Evolutionary conservation across 805 yeast genomes (phyloP).

Genomic region (Candida ponderosae): DNA sequence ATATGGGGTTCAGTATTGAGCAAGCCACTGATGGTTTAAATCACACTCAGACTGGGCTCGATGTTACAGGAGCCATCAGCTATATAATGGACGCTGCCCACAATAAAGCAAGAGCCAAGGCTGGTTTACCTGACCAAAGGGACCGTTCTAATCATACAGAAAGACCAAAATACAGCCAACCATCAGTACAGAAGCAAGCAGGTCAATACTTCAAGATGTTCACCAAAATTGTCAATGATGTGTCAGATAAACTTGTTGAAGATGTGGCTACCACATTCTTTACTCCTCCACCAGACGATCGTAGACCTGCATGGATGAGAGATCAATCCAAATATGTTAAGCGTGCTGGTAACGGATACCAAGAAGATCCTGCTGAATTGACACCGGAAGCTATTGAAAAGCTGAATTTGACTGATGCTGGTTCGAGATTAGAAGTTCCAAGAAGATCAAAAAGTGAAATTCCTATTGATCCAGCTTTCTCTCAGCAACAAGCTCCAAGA

Average conservation of each 20-base stretch:
- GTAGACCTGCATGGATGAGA: constrained; percentile 71
- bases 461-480: no score
- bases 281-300: constrained; percentile 20
- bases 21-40: constrained; percentile 54
- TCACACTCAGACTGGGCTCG: constrained; percentile 40
- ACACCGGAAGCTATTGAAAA: constrained; percentile 19
- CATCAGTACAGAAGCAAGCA: constrained; percentile 2
- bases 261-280: constrained; percentile 24
- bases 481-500: background rate
- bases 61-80: constrained; percentile 60
- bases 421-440: background rate
- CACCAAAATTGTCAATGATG: constrained; percentile 13
- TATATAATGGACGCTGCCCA: constrained; percentile 57
- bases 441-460: no score
- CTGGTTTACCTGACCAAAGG: constrained; percentile 9
- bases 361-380: constrained; percentile 40
- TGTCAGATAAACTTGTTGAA: constrained; percentile 13
- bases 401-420: constrained; percentile 1
- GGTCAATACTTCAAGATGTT: constrained; percentile 14
- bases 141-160: constrained; percentile 4
- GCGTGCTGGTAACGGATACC: constrained; percentile 25
- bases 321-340: constrained; percentile 40
- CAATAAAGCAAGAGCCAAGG: constrained; percentile 25
- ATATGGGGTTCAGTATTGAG: constrained; percentile 69
- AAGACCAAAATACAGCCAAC: background rate